Evolutionary conservation across 1,284 basidiomycete species (phyloP).

Genomic region (Cryptococcus sp.): DNA sequence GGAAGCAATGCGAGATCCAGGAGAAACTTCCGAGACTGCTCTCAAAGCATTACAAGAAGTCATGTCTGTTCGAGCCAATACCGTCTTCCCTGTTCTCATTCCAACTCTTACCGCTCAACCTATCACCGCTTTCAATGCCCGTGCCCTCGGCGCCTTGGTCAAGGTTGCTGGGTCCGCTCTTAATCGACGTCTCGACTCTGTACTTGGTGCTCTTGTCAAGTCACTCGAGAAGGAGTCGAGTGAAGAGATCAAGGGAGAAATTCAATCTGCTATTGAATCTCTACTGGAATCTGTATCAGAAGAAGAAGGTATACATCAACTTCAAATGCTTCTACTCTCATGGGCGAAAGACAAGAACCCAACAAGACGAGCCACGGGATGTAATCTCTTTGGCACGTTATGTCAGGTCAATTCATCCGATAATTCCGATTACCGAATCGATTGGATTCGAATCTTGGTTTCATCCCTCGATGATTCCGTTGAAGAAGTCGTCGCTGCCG

Average conservation of each 20-base stretch:
- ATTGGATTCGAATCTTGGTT: slow-evolving; percentile 93
- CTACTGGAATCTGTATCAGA: slow-evolving; percentile 74
- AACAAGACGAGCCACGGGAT: slow-evolving; percentile 68
- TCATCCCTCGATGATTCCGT: slow-evolving; percentile 77
- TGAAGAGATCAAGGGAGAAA: slow-evolving; percentile 65
- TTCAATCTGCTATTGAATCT: slow-evolving; percentile 69
- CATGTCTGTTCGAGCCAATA: slow-evolving; percentile 84
- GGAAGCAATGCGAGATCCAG: slow-evolving; percentile 86
- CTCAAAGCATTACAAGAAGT: slow-evolving; percentile 86
- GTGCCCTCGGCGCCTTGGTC: slow-evolving; percentile 82
- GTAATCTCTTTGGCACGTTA: slow-evolving; percentile 71
- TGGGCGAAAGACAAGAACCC: slow-evolving; percentile 77
- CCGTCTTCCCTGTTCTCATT: slow-evolving; percentile 97
- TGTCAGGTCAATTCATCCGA: slow-evolving; percentile 74
- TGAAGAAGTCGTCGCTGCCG: slow-evolving; percentile 70
- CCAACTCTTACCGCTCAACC: slow-evolving; percentile 86
- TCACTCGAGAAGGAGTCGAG: slow-evolving; percentile 58
- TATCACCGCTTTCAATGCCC: slow-evolving; percentile 94
- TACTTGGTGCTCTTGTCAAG: slow-evolving; percentile 70
- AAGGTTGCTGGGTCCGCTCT: slow-evolving; percentile 88
- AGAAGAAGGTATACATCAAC: slow-evolving; percentile 75
- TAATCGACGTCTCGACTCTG: slow-evolving; percentile 71
- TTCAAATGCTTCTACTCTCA: slow-evolving; percentile 84
- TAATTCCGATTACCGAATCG: slow-evolving; percentile 75
- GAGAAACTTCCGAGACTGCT: slow-evolving; percentile 89